Evolutionary conservation across 805 yeast species (phyloP), one percentile per base, ranked within the genome.

Genomic region (Monosporozyma aquatica): DNA sequence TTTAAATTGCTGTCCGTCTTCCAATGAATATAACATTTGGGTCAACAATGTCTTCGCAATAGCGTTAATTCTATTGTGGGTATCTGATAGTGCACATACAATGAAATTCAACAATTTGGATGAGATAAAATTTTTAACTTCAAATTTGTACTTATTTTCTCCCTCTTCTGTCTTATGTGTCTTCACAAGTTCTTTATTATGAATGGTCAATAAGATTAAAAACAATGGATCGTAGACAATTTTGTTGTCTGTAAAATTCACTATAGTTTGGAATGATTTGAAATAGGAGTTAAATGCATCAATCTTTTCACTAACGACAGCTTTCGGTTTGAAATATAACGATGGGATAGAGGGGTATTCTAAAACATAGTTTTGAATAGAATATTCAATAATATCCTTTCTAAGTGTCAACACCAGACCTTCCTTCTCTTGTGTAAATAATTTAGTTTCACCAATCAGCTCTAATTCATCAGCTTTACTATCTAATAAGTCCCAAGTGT

Each of bases 201-300:
- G 81, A 28, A 82, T 56, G 4, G 80, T 61, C 46, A 80, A 55
- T 42, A 82, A 65, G 46, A 85, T 58, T 28, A 87, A 51, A 53
- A 87, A 85, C 53, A 81, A 78, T n/a, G 78, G 72, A 55, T 86
- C 90, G 58, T 87, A 84, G 6, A 64, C 48, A 0, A 67, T 2
- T 49, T 26, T n/a, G 35, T 25, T 8, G 40, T 37, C 21, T 28
- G 13, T 7, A 36, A 11, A 10, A 30, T 3, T 21, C 7, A 18
- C 14, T 9, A 20, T 32, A 18, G 30, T 30, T 18, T 43, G 37
- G 20, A 55, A 56, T 11, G 49, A 44, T 0, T 55, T 33, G 43
- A 62, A 62, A 42, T 66, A 65, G 2, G 49, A 34, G n/a, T 55
- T 50, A 45, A 67, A 56, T 14, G 46, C 44, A 15, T 40, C 32